Conservation (phyloP, 148 eudicot genomes). For the Rhododendron simsii region DNA sequence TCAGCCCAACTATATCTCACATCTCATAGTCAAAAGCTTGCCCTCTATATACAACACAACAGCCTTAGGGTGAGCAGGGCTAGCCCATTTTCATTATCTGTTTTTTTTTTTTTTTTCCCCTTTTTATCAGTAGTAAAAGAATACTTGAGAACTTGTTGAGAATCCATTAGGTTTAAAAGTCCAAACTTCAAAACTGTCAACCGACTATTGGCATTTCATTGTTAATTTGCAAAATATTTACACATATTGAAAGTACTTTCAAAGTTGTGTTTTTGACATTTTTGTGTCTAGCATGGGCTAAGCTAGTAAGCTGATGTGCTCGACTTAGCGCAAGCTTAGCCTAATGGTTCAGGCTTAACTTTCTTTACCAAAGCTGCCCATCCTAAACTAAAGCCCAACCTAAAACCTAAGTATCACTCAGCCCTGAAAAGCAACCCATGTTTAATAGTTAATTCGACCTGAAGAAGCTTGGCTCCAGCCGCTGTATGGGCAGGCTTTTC, state of each 20-base stretch:
- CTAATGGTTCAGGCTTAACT: neutral
- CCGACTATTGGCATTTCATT: neutral
- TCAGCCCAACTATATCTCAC: neutral
- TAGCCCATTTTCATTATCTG: neutral
- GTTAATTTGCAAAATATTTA: neutral
- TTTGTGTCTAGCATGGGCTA: neutral
- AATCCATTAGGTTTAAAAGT: neutral
- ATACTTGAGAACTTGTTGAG: neutral
- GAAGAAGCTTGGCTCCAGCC: neutral
- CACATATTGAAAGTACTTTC: neutral
- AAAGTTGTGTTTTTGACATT: neutral
- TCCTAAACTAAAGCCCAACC: neutral
- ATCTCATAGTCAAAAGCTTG: neutral
- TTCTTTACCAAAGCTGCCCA: neutral
- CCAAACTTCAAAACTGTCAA: neutral
- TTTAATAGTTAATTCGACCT: neutral
- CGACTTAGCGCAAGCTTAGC: neutral
- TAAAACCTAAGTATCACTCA: neutral
- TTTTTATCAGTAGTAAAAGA: neutral
- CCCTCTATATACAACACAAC: neutral
- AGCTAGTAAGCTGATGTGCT: neutral
- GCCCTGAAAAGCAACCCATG: neutral
- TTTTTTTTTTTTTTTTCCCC: neutral
- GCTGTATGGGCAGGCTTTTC: neutral
- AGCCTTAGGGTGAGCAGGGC: neutral